Evolutionary conservation across 495 filamentous ascomycete genomes (phyloP), one percentile per base, ranked within the genome.

Genomic region (Penicillium simplicissimum): DNA sequence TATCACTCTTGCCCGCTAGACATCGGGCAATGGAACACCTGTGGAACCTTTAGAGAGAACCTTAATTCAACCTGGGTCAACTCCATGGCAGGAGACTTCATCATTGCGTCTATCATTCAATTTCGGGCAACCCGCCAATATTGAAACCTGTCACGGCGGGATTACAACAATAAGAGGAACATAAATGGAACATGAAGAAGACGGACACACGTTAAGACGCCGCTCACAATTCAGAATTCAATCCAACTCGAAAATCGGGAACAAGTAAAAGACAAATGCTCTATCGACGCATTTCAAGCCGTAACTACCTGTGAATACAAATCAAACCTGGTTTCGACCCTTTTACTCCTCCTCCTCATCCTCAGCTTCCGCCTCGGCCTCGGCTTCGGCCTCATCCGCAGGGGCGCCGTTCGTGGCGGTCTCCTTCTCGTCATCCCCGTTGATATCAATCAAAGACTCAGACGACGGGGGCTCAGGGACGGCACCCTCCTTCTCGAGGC

Each of bases 401-500:
- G 71, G 64, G 23, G 62, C 66, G 11, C 77, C 76, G 51, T 80
- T 78, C 8, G 67, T 65, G 31, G 72, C 72, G 19, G 58, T 69
- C 61, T 67, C 72, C 33, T 67, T 72, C 21, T 53, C 67, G 60
- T 61, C 76, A 7, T 76, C 75, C 13, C 63, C 76, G 37, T 81
- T 71, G 37, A 83, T 73, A 58, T 84, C 82, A 52, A 81, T 84
- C 57, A 82, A 67, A 48, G 81, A 81, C 28, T 77, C 71, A 55
- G 75, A 76, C 9, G 76, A 77, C 8, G 76, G 67, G 3, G 76
- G 76, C 43, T 76, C 74, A n/a, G 74, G 68, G 7, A 65, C 69
- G 17, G 60, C 64, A 0, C 87, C 87, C 65, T 92, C 87, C 65
- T 82, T 86, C 79, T 97, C 95, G 52, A 97, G 67, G 67, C 79